Conservation (phyloP, 352 stramenopile genomes). For the Pythium sp. region DNA sequence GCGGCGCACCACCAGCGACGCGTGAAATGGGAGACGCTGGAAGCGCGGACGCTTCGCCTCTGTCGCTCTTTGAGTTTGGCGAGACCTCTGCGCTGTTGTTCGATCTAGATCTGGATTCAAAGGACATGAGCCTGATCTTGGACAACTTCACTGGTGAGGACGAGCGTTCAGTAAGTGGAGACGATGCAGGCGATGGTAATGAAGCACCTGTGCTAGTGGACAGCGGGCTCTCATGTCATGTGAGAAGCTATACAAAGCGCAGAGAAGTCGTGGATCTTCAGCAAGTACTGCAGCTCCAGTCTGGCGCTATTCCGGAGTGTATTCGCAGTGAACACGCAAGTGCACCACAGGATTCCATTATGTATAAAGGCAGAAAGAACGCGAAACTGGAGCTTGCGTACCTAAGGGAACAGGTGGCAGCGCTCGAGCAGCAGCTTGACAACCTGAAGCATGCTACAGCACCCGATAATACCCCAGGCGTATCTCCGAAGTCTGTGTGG, state of each 20-base stretch:
- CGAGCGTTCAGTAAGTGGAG: not conserved
- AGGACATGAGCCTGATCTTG: not conserved
- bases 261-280: too few relatives aligned
- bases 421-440: not conserved
- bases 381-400: slow-evolving; percentile 5
- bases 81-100: not conserved
- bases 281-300: not conserved
- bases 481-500: not conserved
- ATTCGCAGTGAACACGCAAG: too few relatives aligned
- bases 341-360: not conserved
- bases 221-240: not conserved
- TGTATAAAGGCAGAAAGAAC: not conserved
- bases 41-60: not conserved
- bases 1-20: too few relatives aligned
- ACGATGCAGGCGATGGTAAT: not conserved
- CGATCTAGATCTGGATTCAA: not conserved
- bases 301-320: too few relatives aligned
- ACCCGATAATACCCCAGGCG: not conserved
- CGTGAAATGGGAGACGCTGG: not conserved
- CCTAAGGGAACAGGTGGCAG: not conserved
- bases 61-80: not conserved
- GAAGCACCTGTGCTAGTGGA: not conserved
- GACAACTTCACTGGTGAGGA: not conserved
- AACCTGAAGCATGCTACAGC: not conserved
- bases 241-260: not conserved